A percentile compares a stretch with the other conserved stretches of the same genome.
Conservation (phyloP, 1,284 basidiomycete genomes). For the Sporisorium sorghi region DNA sequence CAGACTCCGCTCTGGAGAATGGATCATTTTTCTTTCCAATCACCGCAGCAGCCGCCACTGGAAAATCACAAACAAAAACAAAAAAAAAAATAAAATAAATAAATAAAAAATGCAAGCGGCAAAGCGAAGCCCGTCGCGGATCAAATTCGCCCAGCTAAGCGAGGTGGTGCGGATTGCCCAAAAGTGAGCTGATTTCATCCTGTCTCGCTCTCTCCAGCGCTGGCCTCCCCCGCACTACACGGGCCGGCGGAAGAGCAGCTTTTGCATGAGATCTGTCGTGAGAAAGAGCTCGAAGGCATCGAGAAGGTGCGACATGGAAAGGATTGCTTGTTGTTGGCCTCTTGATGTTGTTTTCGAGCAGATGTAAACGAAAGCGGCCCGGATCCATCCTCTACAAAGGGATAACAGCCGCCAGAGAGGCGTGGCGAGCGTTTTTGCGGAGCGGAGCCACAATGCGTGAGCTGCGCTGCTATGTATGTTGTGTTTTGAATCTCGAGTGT, state of each 20-base stretch:
- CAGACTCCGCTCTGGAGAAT: neutral
- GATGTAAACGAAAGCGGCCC: neutral
- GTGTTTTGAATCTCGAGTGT: slow-evolving; percentile 3
- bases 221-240: neutral
- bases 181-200: slow-evolving; percentile 19
- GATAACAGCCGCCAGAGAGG: neutral
- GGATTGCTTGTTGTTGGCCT: neutral
- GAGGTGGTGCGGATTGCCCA: neutral
- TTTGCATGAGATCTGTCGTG: neutral
- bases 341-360: neutral
- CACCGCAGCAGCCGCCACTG: no score
- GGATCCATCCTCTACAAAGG: neutral
- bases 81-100: neutral
- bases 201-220: neutral
- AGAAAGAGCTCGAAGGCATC: neutral
- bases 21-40: no score
- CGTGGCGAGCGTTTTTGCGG: neutral
- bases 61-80: slow-evolving; percentile 1
- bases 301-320: neutral
- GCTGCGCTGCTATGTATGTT: neutral
- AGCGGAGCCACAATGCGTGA: neutral
- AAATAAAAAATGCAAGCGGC: slow-evolving; percentile 1
- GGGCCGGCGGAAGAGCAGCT: neutral
- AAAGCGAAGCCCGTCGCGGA: slow-evolving; percentile 7
- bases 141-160: neutral